Percentiles rank a stretch among this genome's conserved stretches.
Evolutionary conservation across 2,329 filamentous ascomycete genomes (phyloP).

Genomic region (Metarhizium guizhouense): DNA sequence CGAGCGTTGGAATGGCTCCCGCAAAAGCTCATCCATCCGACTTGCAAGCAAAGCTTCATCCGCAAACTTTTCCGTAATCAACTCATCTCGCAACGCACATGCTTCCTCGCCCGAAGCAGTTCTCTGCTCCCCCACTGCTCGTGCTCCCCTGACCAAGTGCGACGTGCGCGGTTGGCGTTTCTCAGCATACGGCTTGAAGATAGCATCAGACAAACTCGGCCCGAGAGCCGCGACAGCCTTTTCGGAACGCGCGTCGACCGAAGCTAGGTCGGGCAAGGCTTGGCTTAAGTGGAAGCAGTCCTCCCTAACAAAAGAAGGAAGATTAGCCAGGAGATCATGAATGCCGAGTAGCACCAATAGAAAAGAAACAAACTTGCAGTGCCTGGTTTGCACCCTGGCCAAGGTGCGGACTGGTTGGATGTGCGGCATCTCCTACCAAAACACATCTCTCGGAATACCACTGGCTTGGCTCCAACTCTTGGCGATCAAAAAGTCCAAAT

Average conservation of each 20-base stretch:
- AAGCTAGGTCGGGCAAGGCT: neutral
- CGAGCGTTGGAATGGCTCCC: neutral
- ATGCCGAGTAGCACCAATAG: neutral
- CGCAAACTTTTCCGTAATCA: neutral
- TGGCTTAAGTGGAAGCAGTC: neutral
- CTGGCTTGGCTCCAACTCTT: slow-evolving; percentile 11
- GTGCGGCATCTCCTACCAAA: slow-evolving; percentile 15
- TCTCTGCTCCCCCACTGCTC: neutral
- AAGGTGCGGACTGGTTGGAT: slow-evolving; percentile 17
- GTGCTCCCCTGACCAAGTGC: neutral
- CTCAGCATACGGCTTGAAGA: neutral
- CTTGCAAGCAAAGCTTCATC: neutral
- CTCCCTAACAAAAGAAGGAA: neutral
- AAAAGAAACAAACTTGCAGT: slow-evolving; percentile 7
- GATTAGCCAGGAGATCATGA: neutral
- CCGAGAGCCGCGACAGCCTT: neutral
- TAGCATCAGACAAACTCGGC: neutral
- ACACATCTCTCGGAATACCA: slow-evolving; percentile 15
- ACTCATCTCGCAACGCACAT: neutral
- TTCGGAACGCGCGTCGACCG: neutral
- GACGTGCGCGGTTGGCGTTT: neutral
- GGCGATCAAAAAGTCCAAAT: slow-evolving; percentile 17
- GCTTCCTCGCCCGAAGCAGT: neutral
- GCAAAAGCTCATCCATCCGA: neutral
- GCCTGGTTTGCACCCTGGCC: slow-evolving; percentile 17